These are phyloP conservation scores for Kwoniella dejecticola DNA, from an alignment of 768 basidiomycete genomes.

Conservation along the genomic window DNA sequence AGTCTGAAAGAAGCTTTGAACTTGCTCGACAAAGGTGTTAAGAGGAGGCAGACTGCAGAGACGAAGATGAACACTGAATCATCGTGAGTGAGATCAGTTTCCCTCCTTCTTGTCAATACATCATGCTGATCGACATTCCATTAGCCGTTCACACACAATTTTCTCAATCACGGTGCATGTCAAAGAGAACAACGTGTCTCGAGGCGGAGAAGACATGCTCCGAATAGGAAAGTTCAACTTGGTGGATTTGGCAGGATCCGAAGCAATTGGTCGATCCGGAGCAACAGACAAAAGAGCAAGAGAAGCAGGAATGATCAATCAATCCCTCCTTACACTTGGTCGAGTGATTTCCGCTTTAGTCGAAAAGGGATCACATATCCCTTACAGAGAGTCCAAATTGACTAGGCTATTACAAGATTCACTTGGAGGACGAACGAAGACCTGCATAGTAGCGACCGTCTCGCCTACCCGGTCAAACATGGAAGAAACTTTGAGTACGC, in stretches of 20 bases:
- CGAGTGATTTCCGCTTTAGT: constrained; percentile 95
- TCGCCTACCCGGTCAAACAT: constrained; percentile 90
- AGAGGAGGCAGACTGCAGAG: constrained; percentile 86
- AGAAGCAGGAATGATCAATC: constrained; percentile 99
- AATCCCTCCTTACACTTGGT: constrained; percentile 92
- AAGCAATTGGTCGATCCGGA: constrained; percentile 93
- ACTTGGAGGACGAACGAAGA: constrained; percentile 95
- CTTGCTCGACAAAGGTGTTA: constrained; percentile 83
- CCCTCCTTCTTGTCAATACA: background rate
- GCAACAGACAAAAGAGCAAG: constrained; percentile 92
- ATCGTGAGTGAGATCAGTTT: constrained; percentile 37
- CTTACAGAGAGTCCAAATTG: constrained; percentile 96
- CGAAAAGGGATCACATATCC: constrained; percentile 85
- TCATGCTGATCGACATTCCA: background rate
- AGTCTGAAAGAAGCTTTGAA: constrained; percentile 78
- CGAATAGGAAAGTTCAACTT: constrained; percentile 94
- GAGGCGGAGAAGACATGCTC: constrained; percentile 76
- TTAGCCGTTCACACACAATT: constrained; percentile 75
- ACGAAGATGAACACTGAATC: constrained; percentile 89
- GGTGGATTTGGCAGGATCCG: constrained; percentile 95
- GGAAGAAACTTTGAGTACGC: constrained; percentile 95
- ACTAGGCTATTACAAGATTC: constrained; percentile 98
- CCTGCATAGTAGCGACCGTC: constrained; percentile 94
- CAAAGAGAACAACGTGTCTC: constrained; percentile 71
- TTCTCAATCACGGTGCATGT: constrained; percentile 94